Evolutionary conservation across 805 yeast species (phyloP), one percentile per base, ranked within the genome.

Genomic region (Yueomyces sp.): DNA sequence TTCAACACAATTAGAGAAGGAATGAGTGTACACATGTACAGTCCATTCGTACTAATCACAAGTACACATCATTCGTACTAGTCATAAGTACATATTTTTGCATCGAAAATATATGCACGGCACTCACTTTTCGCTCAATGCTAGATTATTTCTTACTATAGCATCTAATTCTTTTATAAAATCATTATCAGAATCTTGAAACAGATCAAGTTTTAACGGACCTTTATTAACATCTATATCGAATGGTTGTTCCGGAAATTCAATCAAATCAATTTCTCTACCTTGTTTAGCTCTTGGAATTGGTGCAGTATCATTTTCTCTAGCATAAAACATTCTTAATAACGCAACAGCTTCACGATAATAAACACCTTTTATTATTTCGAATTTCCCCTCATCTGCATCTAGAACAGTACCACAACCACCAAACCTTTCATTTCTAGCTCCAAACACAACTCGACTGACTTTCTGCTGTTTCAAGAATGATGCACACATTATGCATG

Each of bases 401-500:
- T 69, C 63, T 30, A 86, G 61, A 2, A 90, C 92, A 0, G 94
- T 80, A 0, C 97, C 97, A 59, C 88, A 88, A 0, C 98, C 97
- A 0, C 98, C 98, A 64, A 92, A 92, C 40, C 97, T 64, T 49
- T 90, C 97, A 59, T 92, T 92, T 0, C 86, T 92, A 55, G 96
- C 88, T 0, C 98, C 97, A 55, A 85, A 92, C 40, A 79, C 78
- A 1, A 90, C 95, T 37, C 68, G 67, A 31, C 75, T 63, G 8
- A 92, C 76, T 2, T 82, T 81, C 40, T 88, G 59, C 52, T 92
- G 98, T 46, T 88, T 72, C 37, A 92, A 63, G 2, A 95, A 87
- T 37, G 92, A 78, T 0, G 96, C 97, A 66, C 98, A 92, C 98
- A 92, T 92, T 5, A 92, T 82, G 58, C 98, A 92, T 0, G 98